phyloP scores from a whole-genome alignment of 371 early-diverging fungal genomes.

The Cokeromyces recurvatus region DNA sequence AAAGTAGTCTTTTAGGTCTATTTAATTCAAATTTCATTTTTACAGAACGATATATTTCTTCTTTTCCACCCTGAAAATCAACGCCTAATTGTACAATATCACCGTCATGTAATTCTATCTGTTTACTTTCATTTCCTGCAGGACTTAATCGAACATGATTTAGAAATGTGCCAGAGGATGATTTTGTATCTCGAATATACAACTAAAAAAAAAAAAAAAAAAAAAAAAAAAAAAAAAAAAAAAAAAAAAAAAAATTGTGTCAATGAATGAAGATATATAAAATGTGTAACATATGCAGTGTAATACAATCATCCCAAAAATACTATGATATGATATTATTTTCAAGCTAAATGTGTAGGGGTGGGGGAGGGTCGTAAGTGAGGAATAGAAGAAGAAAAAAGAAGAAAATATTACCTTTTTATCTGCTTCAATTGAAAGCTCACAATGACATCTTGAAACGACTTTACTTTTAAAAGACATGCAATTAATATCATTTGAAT shows the following conservation, averaged over 20 bases:
- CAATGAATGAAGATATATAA: no score
- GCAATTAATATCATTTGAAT: constrained; percentile 49
- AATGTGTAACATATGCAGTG: no score
- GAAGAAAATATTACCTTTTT: constrained; percentile 53
- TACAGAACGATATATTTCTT: constrained; percentile 68
- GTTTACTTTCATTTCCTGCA: constrained; percentile 80
- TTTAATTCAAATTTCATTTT: constrained; percentile 73
- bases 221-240: neutral
- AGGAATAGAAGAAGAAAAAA: neutral
- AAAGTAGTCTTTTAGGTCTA: constrained; percentile 38
- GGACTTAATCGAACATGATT: constrained; percentile 90
- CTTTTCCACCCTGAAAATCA: constrained; percentile 90
- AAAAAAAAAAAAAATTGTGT: no score
- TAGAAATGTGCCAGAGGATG: constrained; percentile 95
- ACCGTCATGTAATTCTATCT: constrained; percentile 84
- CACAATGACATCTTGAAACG: constrained; percentile 91
- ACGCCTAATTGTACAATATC: constrained; percentile 95
- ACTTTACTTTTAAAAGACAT: constrained; percentile 93
- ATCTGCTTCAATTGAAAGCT: constrained; percentile 75
- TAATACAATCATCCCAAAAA: no score
- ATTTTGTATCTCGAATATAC: constrained; percentile 88
- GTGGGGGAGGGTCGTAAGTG: no score
- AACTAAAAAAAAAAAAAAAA: constrained; percentile 44
- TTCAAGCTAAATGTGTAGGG: no score
- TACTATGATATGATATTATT: no score